Evolutionary conservation across 306 rosid genomes (phyloP), one percentile per base, ranked within the genome.

Genomic region (Begonia masoniana): DNA sequence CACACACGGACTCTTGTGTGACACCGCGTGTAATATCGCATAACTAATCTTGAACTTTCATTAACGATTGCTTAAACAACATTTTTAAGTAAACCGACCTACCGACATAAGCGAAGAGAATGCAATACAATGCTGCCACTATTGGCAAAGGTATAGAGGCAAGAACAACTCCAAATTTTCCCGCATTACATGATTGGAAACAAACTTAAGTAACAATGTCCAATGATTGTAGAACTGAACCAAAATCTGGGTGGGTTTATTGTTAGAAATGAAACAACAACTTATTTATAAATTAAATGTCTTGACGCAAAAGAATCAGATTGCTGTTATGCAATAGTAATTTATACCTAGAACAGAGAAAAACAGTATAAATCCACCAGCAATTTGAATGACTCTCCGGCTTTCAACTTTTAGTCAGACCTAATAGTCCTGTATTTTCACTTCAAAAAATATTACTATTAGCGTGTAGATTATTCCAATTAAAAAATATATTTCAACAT

Each of bases 401-500:
- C 97, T 91, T 70, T 94, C 91, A 61, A 82, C 63, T n/a, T n/a
- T 73, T 65, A 10, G 97, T 91, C 65, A 91, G 70, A 50, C 94
- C 97, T 73, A 83, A 64, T 21, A 91, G 87, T 61, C 97, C 97
- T 61, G 88, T 95, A 75, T 83, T 91, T 78, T 85, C 91, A 57
- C 95, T 91, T 42, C 31, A 62, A 57, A 64, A 74, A 57, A 10
- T 16, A 61, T 68, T 57, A 65, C 7, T 6, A 7, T 31, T 31
- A 31, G 39, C 39, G 5, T 31, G 9, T 1, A 31, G 9, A 7
- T 31, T 31, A 31, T 31, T 31, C 39, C 39, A 31, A 31, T 31
- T 7, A 31, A 6, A 31, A 31, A 9, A 31, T 7, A 31, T 31
- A 31, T 0, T 31, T 31, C 7, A 31, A 31, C 39, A 31, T 31